phyloP scores from a whole-genome alignment of 257 asterid species.

The Capsicum chinense region DNA sequence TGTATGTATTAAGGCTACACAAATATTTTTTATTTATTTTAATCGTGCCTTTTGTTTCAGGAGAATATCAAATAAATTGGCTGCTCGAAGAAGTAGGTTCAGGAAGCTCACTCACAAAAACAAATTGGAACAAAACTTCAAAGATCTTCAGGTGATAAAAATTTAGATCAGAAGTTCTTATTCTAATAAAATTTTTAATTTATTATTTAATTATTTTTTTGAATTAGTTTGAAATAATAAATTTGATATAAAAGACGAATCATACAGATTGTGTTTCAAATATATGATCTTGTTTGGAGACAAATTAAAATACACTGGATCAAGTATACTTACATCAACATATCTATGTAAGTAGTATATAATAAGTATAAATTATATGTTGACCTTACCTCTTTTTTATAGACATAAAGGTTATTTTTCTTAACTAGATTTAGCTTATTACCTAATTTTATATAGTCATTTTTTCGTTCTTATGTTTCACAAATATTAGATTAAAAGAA shows the following conservation, averaged over 20 bases:
- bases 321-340: neutral
- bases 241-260: too few species aligned
- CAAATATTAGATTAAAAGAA: neutral
- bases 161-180: neutral
- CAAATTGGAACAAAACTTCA: slow-evolving; percentile 44
- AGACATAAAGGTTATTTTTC: too few species aligned
- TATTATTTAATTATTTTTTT: too few species aligned
- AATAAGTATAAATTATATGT: too few species aligned
- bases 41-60: slow-evolving; percentile 31
- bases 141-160: slow-evolving; percentile 44
- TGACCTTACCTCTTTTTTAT: too few species aligned
- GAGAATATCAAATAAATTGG: slow-evolving; percentile 56
- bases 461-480: neutral
- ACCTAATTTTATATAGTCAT: too few species aligned
- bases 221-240: too few species aligned
- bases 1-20: neutral
- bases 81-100: slow-evolving; percentile 50
- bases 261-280: neutral
- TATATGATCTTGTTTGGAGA: neutral
- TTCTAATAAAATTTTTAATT: neutral
- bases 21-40: neutral
- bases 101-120: slow-evolving; percentile 37
- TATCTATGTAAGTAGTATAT: neutral
- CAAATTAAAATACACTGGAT: neutral
- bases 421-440: too few species aligned